Evolutionary conservation across 257 asterid genomes (phyloP), one percentile per base, ranked within the genome.

Genomic region (Capsicum rhomboideum): DNA sequence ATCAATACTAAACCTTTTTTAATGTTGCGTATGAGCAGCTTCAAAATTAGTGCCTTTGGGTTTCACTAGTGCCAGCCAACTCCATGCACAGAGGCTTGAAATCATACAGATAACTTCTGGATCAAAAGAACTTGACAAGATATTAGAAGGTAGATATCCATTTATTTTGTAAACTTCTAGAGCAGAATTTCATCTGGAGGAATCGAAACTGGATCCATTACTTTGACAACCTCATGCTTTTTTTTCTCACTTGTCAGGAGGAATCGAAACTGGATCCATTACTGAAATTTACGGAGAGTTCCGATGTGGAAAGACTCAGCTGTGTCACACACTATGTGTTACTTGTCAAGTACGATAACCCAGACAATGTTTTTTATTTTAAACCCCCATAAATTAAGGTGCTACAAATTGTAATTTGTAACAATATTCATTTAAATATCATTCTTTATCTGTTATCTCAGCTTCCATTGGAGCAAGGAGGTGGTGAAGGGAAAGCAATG

Each of bases 401-500:
- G 81, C 63, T 64, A 29, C 72, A 64, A 23, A 31, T 72, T 79
- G 53, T 34, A 34, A 34, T 34, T 34, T 34, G 54, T 42, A 13
- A 61, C 59, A 13, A 56, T 26, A 37, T 85, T 80, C 53, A 37
- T 66, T 34, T 12, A 40, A 17, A 66, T 26, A 11, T 67, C 67
- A 49, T 67, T 67, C 63, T 82, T 46, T 69, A 13, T 50, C 68
- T 79, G 72, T 37, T 56, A 40, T 82, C 82, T 84, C 93, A 96
- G 99, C 97, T 96, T 85, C 98, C 99, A 20, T 86, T 96, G 79
- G 98, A 96, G 74, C 98, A 94, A 90, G 98, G 99, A 72, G 99
- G 99, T 31, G 98, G 98, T 66, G 98, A 94, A 85, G 98, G 99
- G 77, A 96, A 94, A 90, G 99, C 99, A 31, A 94, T 96, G 98